A percentile compares a stretch with the other conserved stretches of the same genome.
Conservation (phyloP, 768 basidiomycete genomes). For the Dendrothele bispora region DNA sequence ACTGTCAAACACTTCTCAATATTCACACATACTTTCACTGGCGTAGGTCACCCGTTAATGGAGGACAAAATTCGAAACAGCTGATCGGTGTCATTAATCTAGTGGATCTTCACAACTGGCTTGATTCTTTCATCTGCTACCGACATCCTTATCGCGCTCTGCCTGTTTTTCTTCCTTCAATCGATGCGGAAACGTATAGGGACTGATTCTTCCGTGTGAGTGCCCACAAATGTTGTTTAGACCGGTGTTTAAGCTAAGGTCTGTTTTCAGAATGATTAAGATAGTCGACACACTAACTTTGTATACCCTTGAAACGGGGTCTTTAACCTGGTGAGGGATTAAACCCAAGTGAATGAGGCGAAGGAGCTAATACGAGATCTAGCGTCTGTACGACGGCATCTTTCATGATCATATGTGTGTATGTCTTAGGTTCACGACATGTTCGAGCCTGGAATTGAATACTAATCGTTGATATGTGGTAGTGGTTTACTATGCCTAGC, state of each 20-base stretch:
- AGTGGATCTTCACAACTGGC: conserved; percentile 48
- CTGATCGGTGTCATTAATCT: too few species aligned
- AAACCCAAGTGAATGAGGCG: too few species aligned
- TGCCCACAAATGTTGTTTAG: neutral
- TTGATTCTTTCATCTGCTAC: conserved; percentile 39
- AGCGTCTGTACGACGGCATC: conserved; percentile 43
- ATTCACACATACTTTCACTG: conserved; percentile 6
- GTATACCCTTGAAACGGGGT: conserved; percentile 42
- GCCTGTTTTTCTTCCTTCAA: conserved; percentile 34
- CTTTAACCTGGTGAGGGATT: conserved; percentile 40
- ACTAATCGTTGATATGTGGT: neutral
- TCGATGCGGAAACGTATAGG: conserved; percentile 24
- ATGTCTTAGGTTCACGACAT: neutral
- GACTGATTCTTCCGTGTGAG: conserved; percentile 24
- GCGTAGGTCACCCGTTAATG: neutral
- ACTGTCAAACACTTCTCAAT: conserved; percentile 2
- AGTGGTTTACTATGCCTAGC: conserved; percentile 44
- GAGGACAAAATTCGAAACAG: neutral
- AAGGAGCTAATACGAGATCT: neutral
- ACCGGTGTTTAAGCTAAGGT: neutral
- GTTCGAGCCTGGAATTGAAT: too few species aligned
- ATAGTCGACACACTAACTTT: conserved; percentile 36
- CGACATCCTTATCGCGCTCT: conserved; percentile 37
- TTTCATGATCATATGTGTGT: conserved; percentile 37
- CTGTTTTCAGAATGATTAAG: conserved; percentile 32